phyloP scores from a whole-genome alignment of 2,329 filamentous ascomycete species.

The Bipolaris oryzae region DNA sequence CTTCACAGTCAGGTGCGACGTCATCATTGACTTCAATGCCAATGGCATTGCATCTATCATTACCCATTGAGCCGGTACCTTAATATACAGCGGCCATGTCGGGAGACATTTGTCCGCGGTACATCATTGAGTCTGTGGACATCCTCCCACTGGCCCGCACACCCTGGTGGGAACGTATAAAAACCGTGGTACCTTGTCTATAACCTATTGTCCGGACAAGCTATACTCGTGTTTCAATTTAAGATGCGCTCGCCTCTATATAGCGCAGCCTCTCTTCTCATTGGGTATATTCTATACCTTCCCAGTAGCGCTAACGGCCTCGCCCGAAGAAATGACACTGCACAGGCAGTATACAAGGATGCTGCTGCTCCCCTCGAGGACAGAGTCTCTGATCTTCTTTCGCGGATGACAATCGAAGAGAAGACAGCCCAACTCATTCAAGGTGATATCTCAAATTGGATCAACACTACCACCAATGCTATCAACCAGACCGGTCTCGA shows the following conservation, averaged over 20 bases:
- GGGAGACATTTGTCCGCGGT: slow-evolving; percentile 24
- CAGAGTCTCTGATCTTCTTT: slow-evolving; percentile 70
- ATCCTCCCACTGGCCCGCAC: slow-evolving; percentile 6
- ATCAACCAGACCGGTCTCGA: slow-evolving; percentile 71
- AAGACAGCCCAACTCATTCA: slow-evolving; percentile 70
- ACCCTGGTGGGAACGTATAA: slow-evolving; percentile 19
- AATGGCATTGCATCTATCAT: slow-evolving; percentile 8
- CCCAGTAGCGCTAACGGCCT: slow-evolving; percentile 33
- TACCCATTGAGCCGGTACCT: slow-evolving; percentile 13
- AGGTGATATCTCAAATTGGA: slow-evolving; percentile 74
- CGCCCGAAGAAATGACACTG: slow-evolving; percentile 33
- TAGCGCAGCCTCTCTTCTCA: slow-evolving; percentile 19
- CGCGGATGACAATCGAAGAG: slow-evolving; percentile 75
- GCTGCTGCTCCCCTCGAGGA: slow-evolving; percentile 66
- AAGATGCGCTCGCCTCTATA: slow-evolving; percentile 3
- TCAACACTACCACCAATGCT: slow-evolving; percentile 69
- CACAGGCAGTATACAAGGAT: slow-evolving; percentile 64
- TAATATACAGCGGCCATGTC: slow-evolving; percentile 19
- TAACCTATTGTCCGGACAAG: slow-evolving; percentile 1
- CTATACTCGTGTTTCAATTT: background rate
- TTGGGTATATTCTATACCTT: slow-evolving; percentile 20
- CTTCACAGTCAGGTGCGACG: background rate
- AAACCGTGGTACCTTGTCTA: slow-evolving; percentile 9
- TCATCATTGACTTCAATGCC: background rate
- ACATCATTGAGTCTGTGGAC: background rate